Percentiles rank a stretch among this genome's conserved stretches.
Conservation (phyloP, 176 grass and related monocot genomes). For the Triticum dicoccoides region DNA sequence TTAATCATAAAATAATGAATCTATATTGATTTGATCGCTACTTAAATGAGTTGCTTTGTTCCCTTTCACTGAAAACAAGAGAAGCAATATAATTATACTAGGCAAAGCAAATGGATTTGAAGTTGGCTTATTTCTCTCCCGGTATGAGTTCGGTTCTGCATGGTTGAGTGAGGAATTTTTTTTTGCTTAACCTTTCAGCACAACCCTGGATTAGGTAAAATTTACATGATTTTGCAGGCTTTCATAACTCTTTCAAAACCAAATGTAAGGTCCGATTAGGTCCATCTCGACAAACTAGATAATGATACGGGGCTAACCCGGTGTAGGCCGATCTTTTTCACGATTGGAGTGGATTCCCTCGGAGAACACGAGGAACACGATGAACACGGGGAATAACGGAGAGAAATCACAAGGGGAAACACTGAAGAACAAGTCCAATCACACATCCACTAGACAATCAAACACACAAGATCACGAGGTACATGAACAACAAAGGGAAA, state of each 20-base stretch:
- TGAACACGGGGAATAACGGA: no score
- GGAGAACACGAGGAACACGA: no score
- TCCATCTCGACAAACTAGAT: not conserved
- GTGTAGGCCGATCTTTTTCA: no score
- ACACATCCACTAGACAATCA: no score
- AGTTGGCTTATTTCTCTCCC: not conserved
- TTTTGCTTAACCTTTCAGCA: not conserved
- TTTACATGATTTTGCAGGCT: not conserved
- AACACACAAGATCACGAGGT: no score
- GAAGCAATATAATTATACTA: constrained; percentile 10
- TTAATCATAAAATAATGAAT: not conserved
- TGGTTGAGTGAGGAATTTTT: not conserved
- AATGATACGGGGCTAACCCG: no score
- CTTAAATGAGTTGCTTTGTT: constrained; percentile 16
- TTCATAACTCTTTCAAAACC: constrained; percentile 4
- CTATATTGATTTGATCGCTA: constrained; percentile 4
- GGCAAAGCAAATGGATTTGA: constrained; percentile 1
- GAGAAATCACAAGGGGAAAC: no score
- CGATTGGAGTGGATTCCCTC: no score
- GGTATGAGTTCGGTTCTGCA: not conserved
- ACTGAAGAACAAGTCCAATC: no score
- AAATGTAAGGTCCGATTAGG: not conserved
- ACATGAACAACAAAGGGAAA: no score
- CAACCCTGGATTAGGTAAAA: constrained; percentile 69
- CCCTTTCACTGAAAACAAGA: not conserved